Evolutionary conservation across 805 yeast species (phyloP).

Genomic region (Saturnispora dispora): DNA sequence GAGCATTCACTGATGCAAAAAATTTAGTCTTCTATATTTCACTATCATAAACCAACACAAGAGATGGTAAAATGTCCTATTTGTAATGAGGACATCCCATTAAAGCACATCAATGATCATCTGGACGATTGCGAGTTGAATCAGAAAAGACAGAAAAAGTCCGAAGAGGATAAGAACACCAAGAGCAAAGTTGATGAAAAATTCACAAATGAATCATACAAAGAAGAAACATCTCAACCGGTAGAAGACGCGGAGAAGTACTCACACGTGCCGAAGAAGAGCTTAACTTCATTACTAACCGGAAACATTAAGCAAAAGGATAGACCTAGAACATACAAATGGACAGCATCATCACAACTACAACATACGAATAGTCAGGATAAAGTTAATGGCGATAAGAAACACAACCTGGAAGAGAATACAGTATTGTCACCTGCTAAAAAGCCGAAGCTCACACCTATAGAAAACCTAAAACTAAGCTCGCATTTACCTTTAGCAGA

Average conservation of each 20-base stretch:
- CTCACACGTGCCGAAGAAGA: neutral
- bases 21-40: neutral
- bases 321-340: conserved; percentile 10
- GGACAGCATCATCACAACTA: conserved; percentile 6
- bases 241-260: neutral
- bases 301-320: conserved; percentile 7
- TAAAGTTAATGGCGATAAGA: neutral
- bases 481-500: conserved; percentile 57
- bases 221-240: neutral
- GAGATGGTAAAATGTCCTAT: conserved; percentile 30
- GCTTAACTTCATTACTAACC: conserved; percentile 5
- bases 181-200: neutral
- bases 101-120: conserved; percentile 27
- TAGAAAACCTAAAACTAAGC: conserved; percentile 15
- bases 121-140: conserved; percentile 24
- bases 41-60: neutral
- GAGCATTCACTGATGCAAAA: neutral
- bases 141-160: neutral
- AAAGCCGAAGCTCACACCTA: neutral
- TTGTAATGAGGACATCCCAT: conserved; percentile 22
- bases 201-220: neutral
- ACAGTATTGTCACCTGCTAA: conserved; percentile 3
- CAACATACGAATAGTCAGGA: neutral
- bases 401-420: neutral
- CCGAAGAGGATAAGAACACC: neutral